Evolutionary conservation across 257 asterid species (phyloP).

Genomic region (Nicotiana tomentosiformis): DNA sequence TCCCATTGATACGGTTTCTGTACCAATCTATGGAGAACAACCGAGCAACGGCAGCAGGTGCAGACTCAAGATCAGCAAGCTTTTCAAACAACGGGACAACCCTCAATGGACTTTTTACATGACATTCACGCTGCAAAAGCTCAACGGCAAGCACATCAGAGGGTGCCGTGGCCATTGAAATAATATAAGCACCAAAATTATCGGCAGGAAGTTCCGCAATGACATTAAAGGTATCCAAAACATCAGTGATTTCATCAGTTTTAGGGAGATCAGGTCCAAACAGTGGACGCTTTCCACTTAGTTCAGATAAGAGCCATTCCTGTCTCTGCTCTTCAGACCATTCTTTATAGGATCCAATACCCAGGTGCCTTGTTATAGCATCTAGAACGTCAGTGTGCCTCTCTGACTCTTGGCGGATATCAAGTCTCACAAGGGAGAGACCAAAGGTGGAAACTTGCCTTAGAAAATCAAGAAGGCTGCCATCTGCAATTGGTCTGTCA

Average conservation of each 20-base stretch:
- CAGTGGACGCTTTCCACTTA: constrained; percentile 79
- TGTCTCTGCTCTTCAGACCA: constrained; percentile 86
- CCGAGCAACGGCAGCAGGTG: constrained; percentile 87
- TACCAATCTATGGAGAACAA: constrained; percentile 91
- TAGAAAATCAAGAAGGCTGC: constrained; percentile 91
- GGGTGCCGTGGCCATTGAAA: constrained; percentile 94
- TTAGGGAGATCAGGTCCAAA: constrained; percentile 85
- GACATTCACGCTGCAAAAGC: constrained; percentile 86
- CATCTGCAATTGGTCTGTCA: constrained; percentile 85
- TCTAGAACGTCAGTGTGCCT: constrained; percentile 89
- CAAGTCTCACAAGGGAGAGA: constrained; percentile 83
- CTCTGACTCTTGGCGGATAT: constrained; percentile 93
- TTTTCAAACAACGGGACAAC: constrained; percentile 88
- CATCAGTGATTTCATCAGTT: constrained; percentile 88
- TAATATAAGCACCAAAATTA: constrained; percentile 81
- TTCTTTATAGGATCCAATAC: constrained; percentile 80
- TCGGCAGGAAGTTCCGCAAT: constrained; percentile 77
- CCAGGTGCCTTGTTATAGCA: constrained; percentile 73
- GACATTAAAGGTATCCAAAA: constrained; percentile 68
- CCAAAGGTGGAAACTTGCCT: constrained; percentile 96
- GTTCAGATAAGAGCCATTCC: constrained; percentile 90
- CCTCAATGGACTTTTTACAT: constrained; percentile 58
- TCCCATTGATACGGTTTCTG: constrained; percentile 62
- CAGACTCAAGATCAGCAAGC: constrained; percentile 87
- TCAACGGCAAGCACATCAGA: constrained; percentile 96